Evolutionary conservation across 805 yeast species (phyloP), one percentile per base, ranked within the genome.

Genomic region (Ogataea haglerorum): DNA sequence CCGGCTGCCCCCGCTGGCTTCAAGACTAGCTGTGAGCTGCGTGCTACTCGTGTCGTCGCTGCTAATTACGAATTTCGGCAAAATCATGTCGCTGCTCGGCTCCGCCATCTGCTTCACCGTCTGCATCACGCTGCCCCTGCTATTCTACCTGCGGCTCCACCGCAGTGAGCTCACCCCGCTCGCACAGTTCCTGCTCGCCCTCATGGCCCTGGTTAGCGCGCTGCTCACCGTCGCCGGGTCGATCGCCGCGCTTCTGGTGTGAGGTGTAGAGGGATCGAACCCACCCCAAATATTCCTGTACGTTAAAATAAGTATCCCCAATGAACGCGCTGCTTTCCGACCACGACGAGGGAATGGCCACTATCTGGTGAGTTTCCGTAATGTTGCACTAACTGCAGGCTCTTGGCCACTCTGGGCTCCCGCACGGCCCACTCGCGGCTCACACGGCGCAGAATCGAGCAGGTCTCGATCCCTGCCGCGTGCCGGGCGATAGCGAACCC

Each of bases 11-110:
- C 48, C 32, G 17, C 23, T 51, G 5, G n/a, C 47, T 7, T 64
- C 69, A 38, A 66, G 76, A 27, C 23, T 75, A 5, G 25, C 61
- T 0, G 79, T 85, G n/a, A 82, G 84, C 54, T 60, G 72, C 0
- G 36, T 72, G 4, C 75, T 85, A 41, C 81, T 85, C 16, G 42
- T 66, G 4, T 63, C 83, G 36, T 80, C 95, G 0, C 71, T 84
- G 21, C 36, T 78, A 12, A 73, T 86, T 57, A 91, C 93, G 3
- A 83, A 80, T 39, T 89, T 89, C 58, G 96, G 88, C 54, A 77
- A 77, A 51, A 72, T 89, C 38, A 82, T 89, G 62, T 86, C 95
- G 6, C 75, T 89, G 33, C 61, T 87, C 50, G 96, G 96, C 6
- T 76, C 91, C 5, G 80, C 87, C 1, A 70, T 89, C 37, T 86